Conservation (phyloP, 2,329 filamentous ascomycete genomes). For the Albifimbria verrucaria region DNA sequence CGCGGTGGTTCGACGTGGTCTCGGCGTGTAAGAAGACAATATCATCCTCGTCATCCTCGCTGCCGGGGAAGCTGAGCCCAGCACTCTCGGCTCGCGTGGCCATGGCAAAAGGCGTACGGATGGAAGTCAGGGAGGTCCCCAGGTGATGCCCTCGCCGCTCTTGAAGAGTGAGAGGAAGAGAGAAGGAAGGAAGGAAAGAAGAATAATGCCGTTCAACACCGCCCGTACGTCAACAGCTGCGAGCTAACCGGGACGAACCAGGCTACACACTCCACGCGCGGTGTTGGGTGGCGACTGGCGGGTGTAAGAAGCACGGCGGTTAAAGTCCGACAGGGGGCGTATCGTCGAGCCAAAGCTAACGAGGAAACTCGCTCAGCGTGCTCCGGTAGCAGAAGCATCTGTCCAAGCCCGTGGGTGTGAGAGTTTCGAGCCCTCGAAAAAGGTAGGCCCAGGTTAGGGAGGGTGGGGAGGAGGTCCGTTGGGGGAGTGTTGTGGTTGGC, state of each 20-base stretch:
- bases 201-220: no score
- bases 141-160: no score
- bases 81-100: background rate
- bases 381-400: no score
- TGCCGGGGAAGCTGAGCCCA: background rate
- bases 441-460: no score
- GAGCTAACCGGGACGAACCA: background rate
- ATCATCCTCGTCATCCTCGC: conserved; percentile 13
- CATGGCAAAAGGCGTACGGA: background rate
- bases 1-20: background rate
- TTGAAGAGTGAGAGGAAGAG: background rate
- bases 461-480: no score
- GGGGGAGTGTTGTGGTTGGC: no score
- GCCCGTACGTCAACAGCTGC: background rate
- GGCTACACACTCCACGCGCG: background rate
- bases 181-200: background rate
- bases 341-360: no score
- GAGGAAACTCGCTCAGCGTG: no score
- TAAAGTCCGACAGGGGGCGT: background rate
- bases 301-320: background rate
- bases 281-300: background rate
- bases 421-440: no score
- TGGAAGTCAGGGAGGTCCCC: no score
- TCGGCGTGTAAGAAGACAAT: conserved; percentile 11
- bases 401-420: no score